Evolutionary conservation across 108 stramenopile genomes (phyloP).

Genomic region (Discostella stelligeroides): DNA sequence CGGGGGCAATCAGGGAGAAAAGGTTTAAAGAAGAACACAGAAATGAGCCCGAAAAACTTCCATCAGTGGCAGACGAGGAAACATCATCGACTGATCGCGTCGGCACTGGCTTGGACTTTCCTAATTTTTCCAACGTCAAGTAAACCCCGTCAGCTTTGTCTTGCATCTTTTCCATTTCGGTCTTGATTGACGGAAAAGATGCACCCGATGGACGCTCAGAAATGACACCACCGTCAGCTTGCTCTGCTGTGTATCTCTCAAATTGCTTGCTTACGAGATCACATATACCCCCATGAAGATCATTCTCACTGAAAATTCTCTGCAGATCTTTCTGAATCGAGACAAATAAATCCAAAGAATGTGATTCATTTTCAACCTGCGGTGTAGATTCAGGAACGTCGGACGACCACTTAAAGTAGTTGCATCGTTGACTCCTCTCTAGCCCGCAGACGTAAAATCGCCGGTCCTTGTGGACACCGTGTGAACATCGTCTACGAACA

Average conservation of each 20-base stretch:
- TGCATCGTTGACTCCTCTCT: slow-evolving; percentile 66
- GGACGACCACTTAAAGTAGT: slow-evolving; percentile 25
- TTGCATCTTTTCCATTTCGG: slow-evolving; percentile 23
- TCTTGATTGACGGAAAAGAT: slow-evolving; percentile 23
- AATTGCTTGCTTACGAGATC: slow-evolving; percentile 29
- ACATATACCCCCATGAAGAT: slow-evolving; percentile 31
- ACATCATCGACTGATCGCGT: background rate
- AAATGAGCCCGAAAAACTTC: slow-evolving; percentile 4
- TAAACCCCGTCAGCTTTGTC: slow-evolving; percentile 24
- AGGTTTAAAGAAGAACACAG: slow-evolving; percentile 55
- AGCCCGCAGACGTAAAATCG: slow-evolving; percentile 88
- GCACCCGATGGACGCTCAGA: slow-evolving; percentile 1
- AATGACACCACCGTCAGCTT: background rate
- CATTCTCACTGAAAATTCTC: slow-evolving; percentile 19
- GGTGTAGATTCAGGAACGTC: slow-evolving; percentile 10
- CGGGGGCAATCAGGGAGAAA: slow-evolving; percentile 51
- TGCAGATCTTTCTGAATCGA: slow-evolving; percentile 32
- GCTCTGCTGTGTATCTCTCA: slow-evolving; percentile 24
- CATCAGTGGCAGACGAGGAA: background rate
- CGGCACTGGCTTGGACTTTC: slow-evolving; percentile 8
- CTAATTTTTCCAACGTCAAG: slow-evolving; percentile 19
- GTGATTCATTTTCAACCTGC: background rate
- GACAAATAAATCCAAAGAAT: slow-evolving; percentile 7
- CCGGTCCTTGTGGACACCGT: slow-evolving; percentile 72
- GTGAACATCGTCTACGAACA: slow-evolving; percentile 65